Base-by-base conservation (phyloP, 2,329 filamentous ascomycete species). In the Pezicula carpinea region DNA sequence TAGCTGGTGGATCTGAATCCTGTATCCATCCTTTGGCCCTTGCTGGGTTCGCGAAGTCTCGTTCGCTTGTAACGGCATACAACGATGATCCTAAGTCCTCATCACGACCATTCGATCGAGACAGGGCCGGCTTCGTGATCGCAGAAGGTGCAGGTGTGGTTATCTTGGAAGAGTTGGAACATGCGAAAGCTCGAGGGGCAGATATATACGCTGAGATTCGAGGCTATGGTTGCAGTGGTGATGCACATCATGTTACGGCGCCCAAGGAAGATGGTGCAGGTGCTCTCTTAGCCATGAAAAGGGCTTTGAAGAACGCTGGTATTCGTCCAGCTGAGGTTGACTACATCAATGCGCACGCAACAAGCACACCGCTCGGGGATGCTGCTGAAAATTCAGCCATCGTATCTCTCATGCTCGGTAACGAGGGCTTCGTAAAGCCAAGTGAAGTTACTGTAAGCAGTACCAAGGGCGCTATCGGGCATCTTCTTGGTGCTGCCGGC, bases 261-360 rank as follows among this genome's bases (percentile, higher is more conserved):
- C 93, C 93, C 0, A 81, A 83, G 15, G 82, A 85, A 58, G 85
- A 95, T 60, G 93, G 93, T 1, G 76, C 80, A 42, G 93, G 93
- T 0, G 91, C 93, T 0, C 79, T 82, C 23, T 72, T 87, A 39
- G 87, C 92, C 3, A 99, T 99, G 93, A 85, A 79, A 63, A 81
- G 81, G 54, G 91, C 92, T 0, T 68, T 99, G 49, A 82, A 76
- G 58, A 80, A 87, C 60, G 89, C 90, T 0, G 68, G 75, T 1
- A 61, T 95, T 32, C 74, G 73, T 43, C 91, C 93, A 0, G 68
- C 68, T 1, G 70, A 82, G 34, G 82, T 99, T 4, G 88, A 91
- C 64, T 99, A 99, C 64, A 79, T 99, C 62, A 99, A 97, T 61
- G 93, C 93, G 1, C 93, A 99, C 63, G 93, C 92, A 1, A 99